These are phyloP conservation scores for Ophiostoma fasciatum DNA, from an alignment of 2,329 filamentous ascomycete genomes.

Conservation along the genomic window DNA sequence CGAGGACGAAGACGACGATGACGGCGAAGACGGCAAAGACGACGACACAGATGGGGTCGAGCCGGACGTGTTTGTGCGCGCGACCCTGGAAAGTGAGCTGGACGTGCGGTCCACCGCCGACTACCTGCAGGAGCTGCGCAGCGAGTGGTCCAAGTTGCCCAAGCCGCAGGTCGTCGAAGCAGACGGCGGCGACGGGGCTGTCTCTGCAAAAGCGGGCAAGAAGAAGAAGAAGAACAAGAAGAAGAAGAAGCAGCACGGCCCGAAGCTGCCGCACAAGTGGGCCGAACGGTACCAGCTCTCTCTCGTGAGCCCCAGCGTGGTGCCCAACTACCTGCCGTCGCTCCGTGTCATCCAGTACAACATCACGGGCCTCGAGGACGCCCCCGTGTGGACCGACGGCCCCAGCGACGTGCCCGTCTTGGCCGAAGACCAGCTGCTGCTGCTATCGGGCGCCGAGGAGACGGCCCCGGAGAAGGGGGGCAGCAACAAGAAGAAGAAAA, in stretches of 20 bases:
- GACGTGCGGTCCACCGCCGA: constrained; percentile 52
- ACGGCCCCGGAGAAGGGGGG: constrained; percentile 16
- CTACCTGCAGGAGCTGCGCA: constrained; percentile 65
- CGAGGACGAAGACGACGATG: constrained; percentile 20
- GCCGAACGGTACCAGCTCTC: constrained; percentile 76
- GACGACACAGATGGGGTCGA: not conserved
- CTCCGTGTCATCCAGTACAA: constrained; percentile 93
- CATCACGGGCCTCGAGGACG: constrained; percentile 56
- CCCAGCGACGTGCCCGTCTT: constrained; percentile 9
- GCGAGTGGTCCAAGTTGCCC: constrained; percentile 65
- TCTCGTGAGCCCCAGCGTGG: constrained; percentile 70
- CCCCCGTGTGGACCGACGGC: constrained; percentile 29
- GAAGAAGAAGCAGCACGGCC: constrained; percentile 23
- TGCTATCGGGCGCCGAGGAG: no score
- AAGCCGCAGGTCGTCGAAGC: constrained; percentile 19
- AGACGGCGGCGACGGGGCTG: constrained; percentile 9
- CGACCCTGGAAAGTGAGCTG: constrained; percentile 36
- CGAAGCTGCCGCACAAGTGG: constrained; percentile 34
- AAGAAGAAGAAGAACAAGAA: constrained; percentile 8
- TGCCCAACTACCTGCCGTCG: constrained; percentile 85
- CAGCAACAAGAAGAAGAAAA: constrained; percentile 4
- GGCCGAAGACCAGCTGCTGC: constrained; percentile 12
- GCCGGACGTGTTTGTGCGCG: constrained; percentile 15
- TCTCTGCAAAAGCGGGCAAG: constrained; percentile 12
- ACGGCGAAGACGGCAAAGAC: constrained; percentile 31